phyloP scores from a whole-genome alignment of 208 protist genomes.

The Trichomonas vaginalis region DNA sequence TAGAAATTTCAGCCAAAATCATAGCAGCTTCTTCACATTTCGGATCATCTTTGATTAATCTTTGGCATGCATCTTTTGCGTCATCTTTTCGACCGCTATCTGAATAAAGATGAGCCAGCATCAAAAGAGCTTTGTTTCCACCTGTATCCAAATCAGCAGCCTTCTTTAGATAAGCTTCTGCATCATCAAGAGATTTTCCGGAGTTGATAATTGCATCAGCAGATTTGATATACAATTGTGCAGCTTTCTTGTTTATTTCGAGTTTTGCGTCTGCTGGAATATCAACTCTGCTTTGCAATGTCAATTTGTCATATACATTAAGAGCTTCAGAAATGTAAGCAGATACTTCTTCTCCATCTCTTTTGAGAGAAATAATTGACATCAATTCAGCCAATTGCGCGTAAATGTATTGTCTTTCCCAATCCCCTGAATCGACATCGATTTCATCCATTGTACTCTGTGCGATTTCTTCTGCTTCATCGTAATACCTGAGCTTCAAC shows the following conservation, averaged over 20 bases:
- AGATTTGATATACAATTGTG: not conserved
- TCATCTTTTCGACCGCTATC: not conserved
- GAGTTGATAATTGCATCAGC: not conserved
- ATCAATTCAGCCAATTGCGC: not conserved
- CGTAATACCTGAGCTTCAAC: not conserved
- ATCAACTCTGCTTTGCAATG: not conserved
- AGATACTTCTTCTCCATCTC: not conserved
- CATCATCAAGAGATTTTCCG: not conserved
- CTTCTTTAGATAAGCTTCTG: not conserved
- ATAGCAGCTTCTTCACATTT: conserved; percentile 5
- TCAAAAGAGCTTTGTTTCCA: not conserved
- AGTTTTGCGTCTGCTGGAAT: not conserved
- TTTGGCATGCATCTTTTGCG: not conserved
- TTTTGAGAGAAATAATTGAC: not conserved
- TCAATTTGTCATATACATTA: not conserved
- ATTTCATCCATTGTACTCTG: not conserved
- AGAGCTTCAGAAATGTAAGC: not conserved
- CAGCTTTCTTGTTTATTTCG: not conserved
- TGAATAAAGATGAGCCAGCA: not conserved
- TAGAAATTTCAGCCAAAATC: not conserved
- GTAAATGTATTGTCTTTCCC: not conserved
- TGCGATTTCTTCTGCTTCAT: not conserved
- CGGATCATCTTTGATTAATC: not conserved
- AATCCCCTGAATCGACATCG: not conserved
- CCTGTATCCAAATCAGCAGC: not conserved